Conservation (phyloP, 2,329 filamentous ascomycete species). For the Cryphonectria naterciae region DNA sequence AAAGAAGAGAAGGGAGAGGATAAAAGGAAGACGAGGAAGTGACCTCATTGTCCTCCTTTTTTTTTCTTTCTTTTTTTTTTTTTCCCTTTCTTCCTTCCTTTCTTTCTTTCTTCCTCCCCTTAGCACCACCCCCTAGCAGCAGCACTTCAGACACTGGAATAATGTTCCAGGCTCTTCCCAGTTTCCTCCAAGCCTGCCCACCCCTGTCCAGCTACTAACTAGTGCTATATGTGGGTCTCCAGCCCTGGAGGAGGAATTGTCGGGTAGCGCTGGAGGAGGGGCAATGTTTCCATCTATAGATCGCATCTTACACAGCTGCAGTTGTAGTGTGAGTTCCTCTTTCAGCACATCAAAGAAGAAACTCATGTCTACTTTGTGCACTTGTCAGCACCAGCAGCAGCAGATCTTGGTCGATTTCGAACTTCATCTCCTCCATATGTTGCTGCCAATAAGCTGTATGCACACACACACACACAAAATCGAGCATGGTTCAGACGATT, state of each 20-base stretch:
- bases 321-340: not conserved
- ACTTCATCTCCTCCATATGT: too few relatives aligned
- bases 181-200: not conserved
- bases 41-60: not conserved
- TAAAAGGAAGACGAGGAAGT: not conserved
- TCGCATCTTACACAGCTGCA: not conserved
- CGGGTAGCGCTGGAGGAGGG: constrained; percentile 5
- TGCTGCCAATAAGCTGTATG: not conserved
- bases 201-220: not conserved
- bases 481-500: not conserved
- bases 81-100: not conserved
- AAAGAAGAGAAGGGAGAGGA: not conserved
- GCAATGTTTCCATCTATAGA: constrained; percentile 10
- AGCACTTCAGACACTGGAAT: not conserved
- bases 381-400: not conserved
- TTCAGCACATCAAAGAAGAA: not conserved
- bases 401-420: too few relatives aligned
- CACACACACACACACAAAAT: too few relatives aligned
- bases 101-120: not conserved
- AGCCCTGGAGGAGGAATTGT: not conserved
- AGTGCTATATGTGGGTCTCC: not conserved
- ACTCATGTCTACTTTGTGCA: not conserved
- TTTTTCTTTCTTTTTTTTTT: not conserved
- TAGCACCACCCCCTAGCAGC: not conserved
- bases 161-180: not conserved